A percentile compares a stretch with the other conserved stretches of the same genome.
Conservation (phyloP, 345 rosid species). For the Camelina sativa region DNA sequence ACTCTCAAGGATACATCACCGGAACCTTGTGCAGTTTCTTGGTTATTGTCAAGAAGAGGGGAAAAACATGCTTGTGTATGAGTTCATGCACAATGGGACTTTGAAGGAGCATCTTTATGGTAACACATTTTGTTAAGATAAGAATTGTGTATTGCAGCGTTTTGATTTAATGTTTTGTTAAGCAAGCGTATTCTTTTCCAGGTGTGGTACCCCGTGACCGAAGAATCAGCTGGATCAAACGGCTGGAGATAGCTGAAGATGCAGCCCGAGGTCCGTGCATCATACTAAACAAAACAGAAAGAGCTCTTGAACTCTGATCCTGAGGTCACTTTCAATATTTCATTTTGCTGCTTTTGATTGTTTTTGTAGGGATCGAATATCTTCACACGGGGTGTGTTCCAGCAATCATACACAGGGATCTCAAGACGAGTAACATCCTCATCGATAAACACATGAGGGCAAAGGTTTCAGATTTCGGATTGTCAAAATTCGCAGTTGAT, state of each 20-base stretch:
- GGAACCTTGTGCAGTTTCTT: constrained; percentile 94
- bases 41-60: constrained; percentile 98
- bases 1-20: constrained; percentile 98
- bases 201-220: constrained; percentile 66
- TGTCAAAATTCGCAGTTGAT: constrained; percentile 84
- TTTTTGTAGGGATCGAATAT: constrained; percentile 84
- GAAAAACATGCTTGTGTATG: constrained; percentile 84
- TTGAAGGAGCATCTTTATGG: constrained; percentile 98
- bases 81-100: constrained; percentile 98
- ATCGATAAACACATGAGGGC: constrained; percentile 86
- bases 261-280: constrained; percentile 73
- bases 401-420: constrained; percentile 91
- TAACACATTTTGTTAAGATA: constrained; percentile 40
- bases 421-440: constrained; percentile 95
- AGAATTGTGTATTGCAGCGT: background rate
- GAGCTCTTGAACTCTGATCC: constrained; percentile 9
- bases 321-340: background rate
- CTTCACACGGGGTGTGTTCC: constrained; percentile 99
- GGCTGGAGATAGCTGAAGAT: constrained; percentile 98
- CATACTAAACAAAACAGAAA: background rate
- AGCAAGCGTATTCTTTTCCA: constrained; percentile 30
- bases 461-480: constrained; percentile 97
- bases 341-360: constrained; percentile 13
- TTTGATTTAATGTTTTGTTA: background rate
- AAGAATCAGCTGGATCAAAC: constrained; percentile 84